These are phyloP conservation scores for Hypoxylon sp. DNA, from an alignment of 2,329 filamentous ascomycete genomes.

Conservation along the genomic window DNA sequence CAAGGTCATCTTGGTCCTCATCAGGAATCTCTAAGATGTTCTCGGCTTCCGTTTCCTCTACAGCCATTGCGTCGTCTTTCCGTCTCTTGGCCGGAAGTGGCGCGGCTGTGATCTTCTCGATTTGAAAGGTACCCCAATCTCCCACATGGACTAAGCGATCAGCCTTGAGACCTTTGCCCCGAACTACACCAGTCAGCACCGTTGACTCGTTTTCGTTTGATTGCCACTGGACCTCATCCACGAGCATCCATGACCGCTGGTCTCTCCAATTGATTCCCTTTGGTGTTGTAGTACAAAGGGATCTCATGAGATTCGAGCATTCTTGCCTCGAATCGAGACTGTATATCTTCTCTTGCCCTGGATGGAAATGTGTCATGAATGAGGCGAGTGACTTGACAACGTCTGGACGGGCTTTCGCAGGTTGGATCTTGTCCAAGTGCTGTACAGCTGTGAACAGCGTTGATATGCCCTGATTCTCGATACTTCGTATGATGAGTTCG, in stretches of 20 bases:
- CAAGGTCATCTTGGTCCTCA: constrained; percentile 86
- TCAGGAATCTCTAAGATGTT: constrained; percentile 78
- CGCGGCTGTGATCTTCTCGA: constrained; percentile 88
- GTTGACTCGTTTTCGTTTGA: constrained; percentile 73
- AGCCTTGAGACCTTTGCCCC: constrained; percentile 88
- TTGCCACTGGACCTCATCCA: constrained; percentile 84
- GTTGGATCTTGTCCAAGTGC: constrained; percentile 82
- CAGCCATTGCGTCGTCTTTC: constrained; percentile 76
- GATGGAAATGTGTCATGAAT: constrained; percentile 95
- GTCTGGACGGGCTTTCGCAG: constrained; percentile 82
- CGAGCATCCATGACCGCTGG: constrained; percentile 93
- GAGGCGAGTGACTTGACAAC: constrained; percentile 88
- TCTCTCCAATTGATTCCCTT: constrained; percentile 98
- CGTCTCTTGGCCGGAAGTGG: constrained; percentile 74
- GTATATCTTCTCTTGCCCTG: constrained; percentile 90
- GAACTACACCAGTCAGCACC: constrained; percentile 85
- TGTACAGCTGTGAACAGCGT: constrained; percentile 91
- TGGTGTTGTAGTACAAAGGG: constrained; percentile 90
- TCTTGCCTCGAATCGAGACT: constrained; percentile 91
- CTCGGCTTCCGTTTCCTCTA: constrained; percentile 71
- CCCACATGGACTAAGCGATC: constrained; percentile 92
- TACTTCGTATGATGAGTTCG: constrained; percentile 85
- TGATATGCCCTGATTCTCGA: constrained; percentile 95
- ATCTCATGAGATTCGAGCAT: constrained; percentile 89
- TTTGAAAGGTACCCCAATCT: constrained; percentile 94